These are phyloP conservation scores for Corymbia calophylla DNA, from an alignment of 441 rosid genomes.

Conservation along the genomic window DNA sequence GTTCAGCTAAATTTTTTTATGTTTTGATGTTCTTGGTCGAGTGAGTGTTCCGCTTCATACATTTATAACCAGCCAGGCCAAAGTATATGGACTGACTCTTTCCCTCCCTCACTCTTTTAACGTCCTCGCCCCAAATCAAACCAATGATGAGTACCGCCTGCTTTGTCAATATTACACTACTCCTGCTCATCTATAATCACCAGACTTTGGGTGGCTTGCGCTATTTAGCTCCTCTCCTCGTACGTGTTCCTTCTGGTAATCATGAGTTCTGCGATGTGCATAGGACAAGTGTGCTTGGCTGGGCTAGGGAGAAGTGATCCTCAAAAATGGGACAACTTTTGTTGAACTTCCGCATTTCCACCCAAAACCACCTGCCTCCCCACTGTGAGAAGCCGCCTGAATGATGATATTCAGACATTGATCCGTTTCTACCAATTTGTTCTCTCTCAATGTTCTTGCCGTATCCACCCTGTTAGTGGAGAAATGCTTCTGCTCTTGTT, in stretches of 20 bases:
- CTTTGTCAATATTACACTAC: neutral
- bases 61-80: neutral
- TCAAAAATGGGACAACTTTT: neutral
- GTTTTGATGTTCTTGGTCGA: neutral
- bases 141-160: neutral
- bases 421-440: neutral
- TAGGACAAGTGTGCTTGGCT: neutral
- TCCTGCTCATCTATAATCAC: neutral
- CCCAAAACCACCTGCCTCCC: neutral
- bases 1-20: neutral
- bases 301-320: neutral
- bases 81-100: neutral
- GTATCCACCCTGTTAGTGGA: neutral
- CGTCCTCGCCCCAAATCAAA: neutral
- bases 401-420: neutral
- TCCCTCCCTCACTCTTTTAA: neutral
- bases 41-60: neutral
- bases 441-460: neutral
- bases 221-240: neutral
- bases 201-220: neutral
- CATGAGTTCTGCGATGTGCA: neutral
- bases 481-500: neutral
- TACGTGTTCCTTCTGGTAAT: neutral
- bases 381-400: neutral
- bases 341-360: neutral